These are phyloP conservation scores for Musa troglodytarum DNA, from an alignment of 176 grass and related monocot genomes.

Conservation along the genomic window DNA sequence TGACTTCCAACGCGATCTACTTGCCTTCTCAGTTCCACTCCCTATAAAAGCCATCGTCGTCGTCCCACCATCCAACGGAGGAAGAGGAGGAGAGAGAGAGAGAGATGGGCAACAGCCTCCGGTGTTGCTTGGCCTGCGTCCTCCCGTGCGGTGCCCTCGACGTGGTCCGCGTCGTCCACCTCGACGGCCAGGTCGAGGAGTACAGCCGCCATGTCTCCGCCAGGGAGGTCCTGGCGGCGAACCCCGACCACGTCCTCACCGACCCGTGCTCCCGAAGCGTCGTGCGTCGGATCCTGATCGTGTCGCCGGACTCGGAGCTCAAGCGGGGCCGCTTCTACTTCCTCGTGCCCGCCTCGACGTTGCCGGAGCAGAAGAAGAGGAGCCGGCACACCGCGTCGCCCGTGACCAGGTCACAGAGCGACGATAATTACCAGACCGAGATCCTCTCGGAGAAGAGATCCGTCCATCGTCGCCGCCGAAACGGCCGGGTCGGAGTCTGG, in stretches of 20 bases:
- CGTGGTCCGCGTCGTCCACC: slow-evolving; percentile 1
- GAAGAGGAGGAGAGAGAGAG: neutral
- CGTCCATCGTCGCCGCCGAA: neutral
- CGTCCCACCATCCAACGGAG: neutral
- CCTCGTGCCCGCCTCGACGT: neutral
- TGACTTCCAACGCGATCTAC: neutral
- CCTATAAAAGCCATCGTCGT: no score
- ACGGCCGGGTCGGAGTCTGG: neutral
- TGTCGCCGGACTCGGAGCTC: neutral
- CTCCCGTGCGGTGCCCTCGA: slow-evolving; percentile 13
- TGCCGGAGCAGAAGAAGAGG: neutral
- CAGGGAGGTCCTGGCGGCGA: neutral
- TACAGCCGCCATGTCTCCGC: neutral
- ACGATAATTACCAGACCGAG: neutral
- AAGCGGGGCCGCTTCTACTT: slow-evolving; percentile 1
- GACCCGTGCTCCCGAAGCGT: neutral
- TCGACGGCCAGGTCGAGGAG: slow-evolving; percentile 3
- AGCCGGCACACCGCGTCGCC: neutral
- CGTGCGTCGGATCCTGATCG: neutral
- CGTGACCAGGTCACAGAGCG: neutral
- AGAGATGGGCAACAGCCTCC: slow-evolving; percentile 5
- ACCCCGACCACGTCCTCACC: neutral
- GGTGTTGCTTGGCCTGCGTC: slow-evolving; percentile 8
- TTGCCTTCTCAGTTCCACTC: no score
- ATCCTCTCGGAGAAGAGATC: neutral